Base-by-base conservation (phyloP, 1,284 basidiomycete species). In the Heimioporus retisporus region DNA sequence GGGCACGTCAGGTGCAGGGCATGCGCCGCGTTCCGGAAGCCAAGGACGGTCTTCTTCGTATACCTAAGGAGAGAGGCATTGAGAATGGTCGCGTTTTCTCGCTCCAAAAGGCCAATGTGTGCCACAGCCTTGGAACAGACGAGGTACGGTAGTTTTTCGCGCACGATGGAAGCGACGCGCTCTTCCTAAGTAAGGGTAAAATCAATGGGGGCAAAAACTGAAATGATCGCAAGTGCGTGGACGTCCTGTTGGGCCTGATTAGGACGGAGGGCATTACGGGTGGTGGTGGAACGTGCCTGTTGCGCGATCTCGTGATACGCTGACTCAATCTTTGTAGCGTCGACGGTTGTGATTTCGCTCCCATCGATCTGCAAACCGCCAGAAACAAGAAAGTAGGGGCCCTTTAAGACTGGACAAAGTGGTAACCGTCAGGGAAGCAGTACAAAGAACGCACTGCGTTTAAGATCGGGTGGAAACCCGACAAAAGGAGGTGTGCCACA, bases 31-130 rank as follows among this genome's bases (percentile, higher is more conserved):
- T 74, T 75, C 69, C 85, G 80, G 79, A 89, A 90, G 42, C 85
- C 84, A 3, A 73, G 59, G 55, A 90, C 85, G 0, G 88, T 89
- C 62, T 79, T 79, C 54, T 81, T 81, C 1, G 88, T 88, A 71
- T 88, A 90, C 28, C 82, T 79, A 21, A 89, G 81, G 67, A 90
- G 85, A 16, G 88, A 86, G 8, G 88, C 87, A 72, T 90, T 90
- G 67, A 90, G 81, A 60, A 90, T 88, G 25, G 87, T 76, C 0
- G 89, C 88, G 65, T 90, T 90, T 75, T 90, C 89, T 50, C 89
- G 84, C 71, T 89, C 86, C 21, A 90, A 78, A 61, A 90, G 81
- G 58, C 88, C 87, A 61, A 88, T 80, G 66, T 85, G 84, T 15
- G 85, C 87, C 60, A 88, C 86, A 76, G 81, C 79, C 66, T 80